Base-by-base conservation (phyloP, 805 yeast genomes). In the Yarrowia porcina region DNA sequence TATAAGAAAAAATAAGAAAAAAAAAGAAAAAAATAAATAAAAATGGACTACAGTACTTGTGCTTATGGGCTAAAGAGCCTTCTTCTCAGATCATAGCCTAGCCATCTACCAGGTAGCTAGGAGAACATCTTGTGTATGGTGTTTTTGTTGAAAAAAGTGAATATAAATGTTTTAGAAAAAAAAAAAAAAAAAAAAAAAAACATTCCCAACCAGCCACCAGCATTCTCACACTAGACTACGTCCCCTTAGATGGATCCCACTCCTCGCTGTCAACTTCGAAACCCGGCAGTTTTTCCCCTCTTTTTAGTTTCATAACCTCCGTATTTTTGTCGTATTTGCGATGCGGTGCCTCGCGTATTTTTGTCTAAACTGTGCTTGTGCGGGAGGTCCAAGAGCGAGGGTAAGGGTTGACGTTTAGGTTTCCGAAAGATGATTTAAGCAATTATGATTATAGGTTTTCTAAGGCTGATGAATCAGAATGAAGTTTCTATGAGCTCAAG, bases 301-400 rank as follows among this genome's bases (percentile, higher is more conserved):
- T 28, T 45, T 45, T 45, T 45, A 45, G 52, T 45, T 45, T 45
- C 36, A 30, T 45, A n/a, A 18, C 13, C 17, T 28, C 36, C 52
- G 52, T 45, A 45, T 45, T 45, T 30, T 30, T 11, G 52, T 45
- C 52, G 52, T 45, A 45, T 45, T 45, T 28, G 52, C 52, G 38
- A 45, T 45, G 52, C 52, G 25, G 52, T 45, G 52, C 52, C 36
- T 45, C 52, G 52, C 52, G 36, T 45, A 45, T 45, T 45, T 44
- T 45, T 45, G 35, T 45, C 52, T 45, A 45, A 45, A 45, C 8
- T 45, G 52, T 17, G 36, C 36, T 45, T 18, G 18, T 28, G 52
- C 52, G 36, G 52, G 52, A 45, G 52, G 52, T 30, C 36, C 52
- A 45, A 45, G 36, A 28, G 52, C 49, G 15, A n/a, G 33, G 50